Percentiles rank a stretch among this genome's conserved stretches.
These are phyloP conservation scores for Cladophialophora exuberans DNA, from an alignment of 2,329 filamentous ascomycete genomes.

Conservation along the genomic window DNA sequence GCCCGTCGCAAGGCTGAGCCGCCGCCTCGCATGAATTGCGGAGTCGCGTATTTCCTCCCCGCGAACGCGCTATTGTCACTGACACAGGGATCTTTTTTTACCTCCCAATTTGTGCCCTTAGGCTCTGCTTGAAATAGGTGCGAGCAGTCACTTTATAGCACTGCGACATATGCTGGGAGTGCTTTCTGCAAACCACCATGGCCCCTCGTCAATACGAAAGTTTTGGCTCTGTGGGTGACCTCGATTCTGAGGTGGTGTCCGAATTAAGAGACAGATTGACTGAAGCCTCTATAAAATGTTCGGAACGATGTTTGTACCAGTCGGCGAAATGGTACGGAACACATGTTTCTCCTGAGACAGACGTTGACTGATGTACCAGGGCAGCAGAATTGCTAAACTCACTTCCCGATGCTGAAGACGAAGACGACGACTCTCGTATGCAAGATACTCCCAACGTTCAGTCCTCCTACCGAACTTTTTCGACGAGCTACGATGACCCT, in stretches of 20 bases:
- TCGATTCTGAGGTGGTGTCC: constrained; percentile 28
- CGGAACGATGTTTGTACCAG: constrained; percentile 92
- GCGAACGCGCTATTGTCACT: constrained; percentile 1
- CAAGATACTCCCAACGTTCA: constrained; percentile 54
- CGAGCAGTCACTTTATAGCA: neutral
- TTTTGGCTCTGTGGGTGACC: constrained; percentile 26
- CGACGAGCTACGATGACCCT: constrained; percentile 64
- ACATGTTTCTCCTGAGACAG: constrained; percentile 45
- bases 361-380: constrained; percentile 57
- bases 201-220: constrained; percentile 24
- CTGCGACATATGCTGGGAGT: neutral
- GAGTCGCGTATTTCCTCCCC: constrained; percentile 6
- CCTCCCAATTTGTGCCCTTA: too few species aligned
- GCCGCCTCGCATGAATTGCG: constrained; percentile 3
- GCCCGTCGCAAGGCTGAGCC: neutral
- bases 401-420: constrained; percentile 61
- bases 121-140: too few species aligned
- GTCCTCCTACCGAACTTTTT: constrained; percentile 54
- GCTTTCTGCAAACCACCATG: constrained; percentile 6
- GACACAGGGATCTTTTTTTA: neutral
- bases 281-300: constrained; percentile 79
- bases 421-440: constrained; percentile 62
- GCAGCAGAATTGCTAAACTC: constrained; percentile 91
- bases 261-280: constrained; percentile 31
- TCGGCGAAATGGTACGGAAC: constrained; percentile 80